Evolutionary conservation across 305 asterid genomes (phyloP).

Genomic region (Rubia tinctorum): DNA sequence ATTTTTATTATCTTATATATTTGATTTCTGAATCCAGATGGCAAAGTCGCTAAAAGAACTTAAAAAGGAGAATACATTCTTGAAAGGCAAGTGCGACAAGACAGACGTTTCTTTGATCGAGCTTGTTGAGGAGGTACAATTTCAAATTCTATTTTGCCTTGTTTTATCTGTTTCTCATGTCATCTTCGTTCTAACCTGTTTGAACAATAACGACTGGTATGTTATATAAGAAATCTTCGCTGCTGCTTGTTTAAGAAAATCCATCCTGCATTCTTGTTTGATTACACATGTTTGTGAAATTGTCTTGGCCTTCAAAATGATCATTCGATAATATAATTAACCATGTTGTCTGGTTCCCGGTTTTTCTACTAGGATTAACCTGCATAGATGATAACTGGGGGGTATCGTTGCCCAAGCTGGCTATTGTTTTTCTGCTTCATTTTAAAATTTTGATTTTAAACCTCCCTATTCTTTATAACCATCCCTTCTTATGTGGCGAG

Average conservation of each 20-base stretch:
- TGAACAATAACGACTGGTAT: background rate
- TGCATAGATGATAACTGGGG: background rate
- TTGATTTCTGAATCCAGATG: constrained; percentile 55
- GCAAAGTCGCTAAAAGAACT: constrained; percentile 84
- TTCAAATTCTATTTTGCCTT: background rate
- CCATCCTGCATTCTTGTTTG: background rate
- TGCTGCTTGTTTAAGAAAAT: background rate
- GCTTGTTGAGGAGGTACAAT: constrained; percentile 84
- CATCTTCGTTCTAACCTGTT: background rate
- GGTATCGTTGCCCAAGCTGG: background rate
- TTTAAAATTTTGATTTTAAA: background rate
- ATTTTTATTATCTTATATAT: constrained; percentile 9
- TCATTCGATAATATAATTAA: background rate
- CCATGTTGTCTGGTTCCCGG: background rate
- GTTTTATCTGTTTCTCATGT: background rate
- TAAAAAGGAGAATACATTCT: constrained; percentile 79
- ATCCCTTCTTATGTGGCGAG: background rate
- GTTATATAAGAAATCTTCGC: background rate
- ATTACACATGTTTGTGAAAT: background rate
- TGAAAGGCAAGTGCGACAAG: constrained; percentile 79
- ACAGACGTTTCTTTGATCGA: constrained; percentile 81
- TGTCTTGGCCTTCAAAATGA: background rate
- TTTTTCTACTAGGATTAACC: background rate
- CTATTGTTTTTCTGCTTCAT: background rate
- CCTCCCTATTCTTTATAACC: background rate